Percentiles rank a stretch among this genome's conserved stretches.
These are phyloP conservation scores for Endothia cerciana DNA, from an alignment of 2,329 filamentous ascomycete genomes.

Conservation along the genomic window DNA sequence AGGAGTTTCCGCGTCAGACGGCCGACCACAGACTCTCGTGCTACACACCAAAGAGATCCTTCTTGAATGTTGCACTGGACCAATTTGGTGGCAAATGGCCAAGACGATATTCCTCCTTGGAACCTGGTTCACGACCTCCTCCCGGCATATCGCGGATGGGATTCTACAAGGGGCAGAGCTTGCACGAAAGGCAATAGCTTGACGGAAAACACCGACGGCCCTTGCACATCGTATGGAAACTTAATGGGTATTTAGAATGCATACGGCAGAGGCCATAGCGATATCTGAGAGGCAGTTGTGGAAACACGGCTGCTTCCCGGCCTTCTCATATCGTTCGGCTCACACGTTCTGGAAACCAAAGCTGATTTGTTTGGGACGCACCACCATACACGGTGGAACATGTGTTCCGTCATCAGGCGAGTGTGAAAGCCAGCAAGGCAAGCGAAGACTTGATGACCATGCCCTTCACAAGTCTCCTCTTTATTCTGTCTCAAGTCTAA, in stretches of 20 bases:
- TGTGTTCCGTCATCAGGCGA: slow-evolving; percentile 3
- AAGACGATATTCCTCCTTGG: too few relatives aligned
- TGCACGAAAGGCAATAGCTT: neutral
- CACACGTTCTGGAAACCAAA: neutral
- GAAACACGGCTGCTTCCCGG: neutral
- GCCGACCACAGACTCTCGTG: too few relatives aligned
- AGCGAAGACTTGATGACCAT: neutral
- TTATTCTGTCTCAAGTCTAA: neutral
- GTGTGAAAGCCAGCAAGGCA: neutral
- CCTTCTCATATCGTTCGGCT: neutral
- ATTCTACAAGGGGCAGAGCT: neutral
- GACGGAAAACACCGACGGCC: neutral
- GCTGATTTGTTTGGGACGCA: neutral
- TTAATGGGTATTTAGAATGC: neutral
- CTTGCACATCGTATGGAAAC: neutral
- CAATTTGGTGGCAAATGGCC: neutral
- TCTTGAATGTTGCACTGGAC: neutral
- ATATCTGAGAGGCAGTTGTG: neutral
- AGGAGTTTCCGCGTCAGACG: neutral
- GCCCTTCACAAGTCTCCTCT: neutral
- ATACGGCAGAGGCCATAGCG: neutral
- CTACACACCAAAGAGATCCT: neutral
- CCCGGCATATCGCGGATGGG: neutral
- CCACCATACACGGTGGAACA: slow-evolving; percentile 1
- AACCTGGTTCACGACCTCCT: neutral